These are phyloP conservation scores for Candida adriatica DNA, from an alignment of 805 yeast genomes.

Conservation along the genomic window DNA sequence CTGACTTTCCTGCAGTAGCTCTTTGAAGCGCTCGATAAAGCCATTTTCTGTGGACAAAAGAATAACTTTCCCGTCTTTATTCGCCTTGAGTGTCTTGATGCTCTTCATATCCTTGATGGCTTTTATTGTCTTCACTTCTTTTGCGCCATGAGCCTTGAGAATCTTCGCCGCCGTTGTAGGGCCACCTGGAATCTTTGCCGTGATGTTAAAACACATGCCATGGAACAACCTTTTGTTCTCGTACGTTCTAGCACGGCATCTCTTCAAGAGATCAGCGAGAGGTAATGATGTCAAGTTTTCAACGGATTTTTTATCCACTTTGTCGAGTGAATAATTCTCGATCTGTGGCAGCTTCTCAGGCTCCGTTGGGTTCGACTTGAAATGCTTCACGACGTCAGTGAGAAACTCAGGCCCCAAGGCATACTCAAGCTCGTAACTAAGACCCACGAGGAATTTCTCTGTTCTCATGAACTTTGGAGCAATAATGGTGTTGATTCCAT, in stretches of 20 bases:
- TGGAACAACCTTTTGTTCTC: constrained; percentile 34
- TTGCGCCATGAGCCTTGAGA: constrained; percentile 51
- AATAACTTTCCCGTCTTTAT: constrained; percentile 14
- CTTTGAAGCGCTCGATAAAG: constrained; percentile 25
- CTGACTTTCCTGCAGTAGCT: constrained; percentile 16
- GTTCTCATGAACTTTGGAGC: constrained; percentile 85
- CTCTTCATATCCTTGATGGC: constrained; percentile 20
- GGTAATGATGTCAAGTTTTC: constrained; percentile 20
- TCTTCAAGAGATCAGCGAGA: constrained; percentile 16
- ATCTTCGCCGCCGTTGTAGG: constrained; percentile 47
- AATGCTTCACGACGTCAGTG: constrained; percentile 35
- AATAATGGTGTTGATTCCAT: constrained; percentile 43
- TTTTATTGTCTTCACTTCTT: constrained; percentile 26
- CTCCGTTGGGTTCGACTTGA: constrained; percentile 12
- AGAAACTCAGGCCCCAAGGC: constrained; percentile 52
- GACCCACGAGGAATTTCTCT: constrained; percentile 72
- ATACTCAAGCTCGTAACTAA: constrained; percentile 44
- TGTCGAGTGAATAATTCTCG: constrained; percentile 28
- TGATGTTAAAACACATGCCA: constrained; percentile 44
- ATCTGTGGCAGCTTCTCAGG: constrained; percentile 19
- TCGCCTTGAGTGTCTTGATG: constrained; percentile 13
- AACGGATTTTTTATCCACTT: constrained; percentile 28
- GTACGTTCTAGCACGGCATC: constrained; percentile 9
- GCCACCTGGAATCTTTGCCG: constrained; percentile 57
- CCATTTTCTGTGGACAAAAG: constrained; percentile 30